A percentile compares a stretch with the other conserved stretches of the same genome.
These are phyloP conservation scores for Rhododendron ferrugineum DNA, from an alignment of 148 eudicot species.

Conservation along the genomic window DNA sequence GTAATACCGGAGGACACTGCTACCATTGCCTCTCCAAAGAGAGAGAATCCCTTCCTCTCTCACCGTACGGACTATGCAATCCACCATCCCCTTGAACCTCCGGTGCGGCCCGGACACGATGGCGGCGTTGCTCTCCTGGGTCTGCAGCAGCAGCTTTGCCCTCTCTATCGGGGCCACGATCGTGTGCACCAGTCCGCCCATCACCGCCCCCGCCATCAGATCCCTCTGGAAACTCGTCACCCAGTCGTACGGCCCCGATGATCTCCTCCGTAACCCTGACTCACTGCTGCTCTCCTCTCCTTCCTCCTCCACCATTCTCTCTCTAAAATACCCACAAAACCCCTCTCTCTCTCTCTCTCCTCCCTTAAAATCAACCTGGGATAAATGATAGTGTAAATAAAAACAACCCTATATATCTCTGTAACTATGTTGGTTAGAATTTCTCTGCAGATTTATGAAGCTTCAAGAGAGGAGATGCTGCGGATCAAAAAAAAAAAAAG, in stretches of 20 bases:
- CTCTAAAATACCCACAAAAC: neutral
- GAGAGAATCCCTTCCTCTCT: conserved; percentile 72
- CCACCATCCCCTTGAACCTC: conserved; percentile 86
- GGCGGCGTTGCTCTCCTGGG: conserved; percentile 85
- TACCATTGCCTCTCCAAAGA: conserved; percentile 95
- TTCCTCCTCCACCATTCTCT: conserved; percentile 16
- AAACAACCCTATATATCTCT: neutral
- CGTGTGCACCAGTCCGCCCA: conserved; percentile 96
- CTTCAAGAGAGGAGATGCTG: neutral
- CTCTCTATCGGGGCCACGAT: conserved; percentile 93
- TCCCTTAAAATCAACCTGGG: neutral
- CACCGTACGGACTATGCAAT: conserved; percentile 58
- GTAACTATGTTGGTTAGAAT: neutral
- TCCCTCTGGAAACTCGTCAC: conserved; percentile 60
- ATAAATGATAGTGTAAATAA: neutral
- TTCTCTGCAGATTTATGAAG: neutral
- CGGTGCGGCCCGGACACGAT: conserved; percentile 57
- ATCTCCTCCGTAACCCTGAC: neutral
- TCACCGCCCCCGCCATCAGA: conserved; percentile 81
- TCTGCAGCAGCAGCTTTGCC: conserved; percentile 81
- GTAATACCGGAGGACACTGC: conserved; percentile 85
- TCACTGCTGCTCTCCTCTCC: conserved; percentile 13
- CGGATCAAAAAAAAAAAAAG: no score
- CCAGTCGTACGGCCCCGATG: conserved; percentile 21
- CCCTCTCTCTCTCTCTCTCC: neutral